Conservation (phyloP, 495 filamentous ascomycete species). For the Aspergillus bertholletiae region DNA sequence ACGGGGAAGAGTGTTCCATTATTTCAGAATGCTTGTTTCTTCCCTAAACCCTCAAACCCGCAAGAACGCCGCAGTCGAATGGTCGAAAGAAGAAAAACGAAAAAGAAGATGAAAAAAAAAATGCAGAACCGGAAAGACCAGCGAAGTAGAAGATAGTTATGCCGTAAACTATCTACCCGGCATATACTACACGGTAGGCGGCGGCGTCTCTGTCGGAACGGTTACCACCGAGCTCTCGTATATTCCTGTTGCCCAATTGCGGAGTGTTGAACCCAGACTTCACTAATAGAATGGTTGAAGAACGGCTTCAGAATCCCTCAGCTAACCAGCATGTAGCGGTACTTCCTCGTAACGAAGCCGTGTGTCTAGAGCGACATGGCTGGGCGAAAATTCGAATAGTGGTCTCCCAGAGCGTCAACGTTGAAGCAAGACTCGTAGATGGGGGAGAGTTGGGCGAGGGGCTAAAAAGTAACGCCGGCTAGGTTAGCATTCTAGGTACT, state of each 20-base stretch:
- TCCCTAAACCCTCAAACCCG: neutral
- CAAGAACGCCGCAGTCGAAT: neutral
- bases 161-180: constrained; percentile 15
- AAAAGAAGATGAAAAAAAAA: constrained; percentile 3
- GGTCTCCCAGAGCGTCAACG: neutral
- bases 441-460: constrained; percentile 7
- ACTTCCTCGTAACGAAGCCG: constrained; percentile 17
- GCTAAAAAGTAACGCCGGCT: constrained; percentile 9
- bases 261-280: constrained; percentile 10
- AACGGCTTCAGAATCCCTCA: constrained; percentile 14
- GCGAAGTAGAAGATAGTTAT: neutral
- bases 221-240: constrained; percentile 7
- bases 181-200: constrained; percentile 21
- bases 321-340: constrained; percentile 15
- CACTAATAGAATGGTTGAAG: constrained; percentile 4
- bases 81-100: neutral
- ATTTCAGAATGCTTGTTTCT: constrained; percentile 9
- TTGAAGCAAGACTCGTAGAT: neutral
- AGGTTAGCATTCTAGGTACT: constrained; percentile 11
- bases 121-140: neutral
- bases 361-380: constrained; percentile 21
- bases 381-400: constrained; percentile 9
- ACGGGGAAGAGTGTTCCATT: constrained; percentile 92
- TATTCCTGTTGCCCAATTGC: constrained; percentile 9
- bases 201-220: constrained; percentile 12